phyloP scores from a whole-genome alignment of 768 basidiomycete species.

The Termitomyces sp. region DNA sequence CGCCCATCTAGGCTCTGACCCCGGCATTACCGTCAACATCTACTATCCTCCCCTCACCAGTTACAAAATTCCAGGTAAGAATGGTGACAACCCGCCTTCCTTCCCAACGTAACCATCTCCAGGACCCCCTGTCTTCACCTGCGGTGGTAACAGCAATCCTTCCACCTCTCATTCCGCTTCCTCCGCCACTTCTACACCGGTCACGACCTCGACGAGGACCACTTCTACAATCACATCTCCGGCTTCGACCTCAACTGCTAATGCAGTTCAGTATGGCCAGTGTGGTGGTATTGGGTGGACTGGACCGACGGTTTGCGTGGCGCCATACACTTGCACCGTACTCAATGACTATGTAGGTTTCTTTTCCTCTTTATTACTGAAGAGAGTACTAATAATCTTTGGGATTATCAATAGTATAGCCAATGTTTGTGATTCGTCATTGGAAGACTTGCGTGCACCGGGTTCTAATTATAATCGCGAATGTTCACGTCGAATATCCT shows the following conservation, averaged over 20 bases:
- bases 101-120: background rate
- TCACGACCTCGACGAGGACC: constrained; percentile 2
- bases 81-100: background rate
- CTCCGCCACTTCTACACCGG: background rate
- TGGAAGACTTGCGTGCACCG: background rate
- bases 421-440: constrained; percentile 16
- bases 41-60: constrained; percentile 34
- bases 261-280: constrained; percentile 37
- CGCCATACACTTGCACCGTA: constrained; percentile 28
- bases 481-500: background rate
- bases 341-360: constrained; percentile 29
- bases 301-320: constrained; percentile 30
- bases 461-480: no score
- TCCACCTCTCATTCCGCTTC: background rate
- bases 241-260: constrained; percentile 14
- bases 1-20: constrained; percentile 28
- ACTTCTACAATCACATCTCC: constrained; percentile 15
- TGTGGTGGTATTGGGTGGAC: constrained; percentile 36
- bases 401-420: constrained; percentile 17
- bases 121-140: constrained; percentile 37
- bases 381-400: background rate
- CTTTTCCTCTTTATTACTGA: background rate
- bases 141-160: constrained; percentile 18
- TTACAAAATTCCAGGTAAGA: constrained; percentile 38
- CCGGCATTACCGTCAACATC: constrained; percentile 42